Conservation (phyloP, 768 basidiomycete genomes). For the Zangia roseola region DNA sequence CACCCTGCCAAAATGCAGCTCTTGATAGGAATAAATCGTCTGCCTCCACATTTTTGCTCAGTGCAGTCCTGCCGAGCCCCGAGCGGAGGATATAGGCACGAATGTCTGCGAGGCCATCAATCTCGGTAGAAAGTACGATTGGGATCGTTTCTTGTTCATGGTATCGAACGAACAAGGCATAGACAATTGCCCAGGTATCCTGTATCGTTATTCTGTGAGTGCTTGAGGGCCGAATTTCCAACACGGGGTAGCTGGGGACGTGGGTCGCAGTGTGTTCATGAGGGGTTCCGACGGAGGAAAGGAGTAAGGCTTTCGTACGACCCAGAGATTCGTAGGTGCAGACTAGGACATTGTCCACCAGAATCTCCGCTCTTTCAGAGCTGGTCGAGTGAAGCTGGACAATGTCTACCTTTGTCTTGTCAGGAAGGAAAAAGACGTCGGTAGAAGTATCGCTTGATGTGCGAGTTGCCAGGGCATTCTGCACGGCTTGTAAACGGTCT, state of each 20-base stretch:
- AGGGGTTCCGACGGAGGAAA: slow-evolving; percentile 22
- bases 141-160: slow-evolving; percentile 43
- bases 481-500: slow-evolving; percentile 13
- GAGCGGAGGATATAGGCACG: slow-evolving; percentile 37
- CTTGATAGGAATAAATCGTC: slow-evolving; percentile 40
- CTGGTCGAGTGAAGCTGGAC: background rate
- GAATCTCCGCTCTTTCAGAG: background rate
- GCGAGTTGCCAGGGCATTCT: slow-evolving; percentile 3
- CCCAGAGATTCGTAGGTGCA: slow-evolving; percentile 14
- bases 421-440: slow-evolving; percentile 13
- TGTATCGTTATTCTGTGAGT: slow-evolving; percentile 20
- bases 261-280: slow-evolving; percentile 18
- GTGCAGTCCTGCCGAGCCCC: slow-evolving; percentile 32
- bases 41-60: slow-evolving; percentile 2
- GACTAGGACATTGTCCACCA: slow-evolving; percentile 6
- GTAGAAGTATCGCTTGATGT: background rate
- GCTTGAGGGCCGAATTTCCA: slow-evolving; percentile 9
- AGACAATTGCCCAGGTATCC: slow-evolving; percentile 42
- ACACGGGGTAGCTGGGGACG: slow-evolving; percentile 20
- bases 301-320: slow-evolving; percentile 6
- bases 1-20: slow-evolving; percentile 50
- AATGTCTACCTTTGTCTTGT: slow-evolving; percentile 11
- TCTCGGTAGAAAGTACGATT: slow-evolving; percentile 26
- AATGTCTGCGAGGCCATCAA: slow-evolving; percentile 35
- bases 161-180: slow-evolving; percentile 41